Evolutionary conservation across 768 basidiomycete genomes (phyloP).

Genomic region (Amanita jacksonii): DNA sequence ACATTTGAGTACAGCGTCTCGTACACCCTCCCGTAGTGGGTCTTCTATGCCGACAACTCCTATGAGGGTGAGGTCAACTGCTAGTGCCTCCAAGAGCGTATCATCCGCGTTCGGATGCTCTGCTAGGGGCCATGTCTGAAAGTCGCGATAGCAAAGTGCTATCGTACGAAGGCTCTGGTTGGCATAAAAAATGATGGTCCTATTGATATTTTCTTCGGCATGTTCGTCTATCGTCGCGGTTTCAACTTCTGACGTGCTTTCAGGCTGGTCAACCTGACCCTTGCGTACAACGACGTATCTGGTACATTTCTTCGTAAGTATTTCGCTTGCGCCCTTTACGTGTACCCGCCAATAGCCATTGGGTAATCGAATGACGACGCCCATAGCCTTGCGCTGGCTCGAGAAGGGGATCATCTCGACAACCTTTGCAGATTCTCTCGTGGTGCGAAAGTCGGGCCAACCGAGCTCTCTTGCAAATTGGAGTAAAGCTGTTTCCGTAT

Average conservation of each 20-base stretch:
- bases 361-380: slow-evolving; percentile 63
- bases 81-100: slow-evolving; percentile 59
- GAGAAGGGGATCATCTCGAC: slow-evolving; percentile 92
- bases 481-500: slow-evolving; percentile 91
- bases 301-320: slow-evolving; percentile 70
- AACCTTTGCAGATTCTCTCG: slow-evolving; percentile 49
- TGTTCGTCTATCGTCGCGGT: slow-evolving; percentile 53
- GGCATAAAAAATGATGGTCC: slow-evolving; percentile 97
- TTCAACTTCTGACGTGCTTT: slow-evolving; percentile 30
- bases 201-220: slow-evolving; percentile 72
- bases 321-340: slow-evolving; percentile 92
- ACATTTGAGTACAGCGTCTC: slow-evolving; percentile 81
- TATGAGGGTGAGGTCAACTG: slow-evolving; percentile 71
- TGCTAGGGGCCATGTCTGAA: slow-evolving; percentile 75
- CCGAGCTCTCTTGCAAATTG: slow-evolving; percentile 72
- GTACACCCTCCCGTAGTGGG: slow-evolving; percentile 84
- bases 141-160: slow-evolving; percentile 88
- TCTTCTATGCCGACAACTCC: slow-evolving; percentile 95
- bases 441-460: slow-evolving; percentile 65
- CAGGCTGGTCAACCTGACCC: slow-evolving; percentile 13
- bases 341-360: slow-evolving; percentile 56
- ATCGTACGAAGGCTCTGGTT: slow-evolving; percentile 94
- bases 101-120: slow-evolving; percentile 38
- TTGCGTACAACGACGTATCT: slow-evolving; percentile 61
- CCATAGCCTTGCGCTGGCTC: slow-evolving; percentile 92